Conservation (phyloP, 176 grass and related monocot genomes). For the Carex parvula region DNA sequence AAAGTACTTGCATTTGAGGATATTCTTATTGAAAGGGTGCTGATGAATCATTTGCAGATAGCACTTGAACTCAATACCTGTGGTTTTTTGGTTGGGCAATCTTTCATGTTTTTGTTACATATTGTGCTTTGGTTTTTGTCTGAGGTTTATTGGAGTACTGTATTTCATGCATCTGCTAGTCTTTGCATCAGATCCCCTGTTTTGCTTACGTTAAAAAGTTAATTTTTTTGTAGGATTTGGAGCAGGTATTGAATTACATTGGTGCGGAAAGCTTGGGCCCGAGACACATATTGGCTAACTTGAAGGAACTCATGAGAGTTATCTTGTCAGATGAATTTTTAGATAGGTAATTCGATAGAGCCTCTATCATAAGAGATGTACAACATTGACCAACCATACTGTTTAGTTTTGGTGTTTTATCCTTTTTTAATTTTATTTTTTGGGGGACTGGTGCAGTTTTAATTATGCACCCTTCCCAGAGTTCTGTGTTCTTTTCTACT, state of each 20-base stretch:
- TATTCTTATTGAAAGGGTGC: not conserved
- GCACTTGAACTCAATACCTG: not conserved
- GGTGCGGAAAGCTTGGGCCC: constrained; percentile 78
- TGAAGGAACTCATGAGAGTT: constrained; percentile 75
- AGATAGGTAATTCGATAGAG: constrained; percentile 30
- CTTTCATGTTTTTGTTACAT: not conserved
- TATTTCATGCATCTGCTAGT: not conserved
- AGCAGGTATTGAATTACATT: constrained; percentile 87
- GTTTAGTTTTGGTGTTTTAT: not conserved
- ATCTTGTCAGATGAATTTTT: constrained; percentile 62
- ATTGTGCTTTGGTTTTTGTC: not conserved
- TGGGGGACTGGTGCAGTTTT: constrained; percentile 7
- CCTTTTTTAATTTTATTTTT: not conserved
- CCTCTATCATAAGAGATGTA: not conserved
- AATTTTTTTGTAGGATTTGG: constrained; percentile 48
- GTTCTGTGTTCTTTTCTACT: not conserved
- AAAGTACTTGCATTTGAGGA: not conserved
- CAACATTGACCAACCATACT: not conserved
- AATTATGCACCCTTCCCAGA: not conserved
- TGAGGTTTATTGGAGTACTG: not conserved
- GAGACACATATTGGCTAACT: constrained; percentile 84
- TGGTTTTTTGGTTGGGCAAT: not conserved
- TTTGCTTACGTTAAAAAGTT: not conserved
- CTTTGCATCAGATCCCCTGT: not conserved
- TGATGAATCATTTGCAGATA: not conserved